phyloP scores from a whole-genome alignment of 1,139 yeast species.

The Suhomyces taliae region DNA sequence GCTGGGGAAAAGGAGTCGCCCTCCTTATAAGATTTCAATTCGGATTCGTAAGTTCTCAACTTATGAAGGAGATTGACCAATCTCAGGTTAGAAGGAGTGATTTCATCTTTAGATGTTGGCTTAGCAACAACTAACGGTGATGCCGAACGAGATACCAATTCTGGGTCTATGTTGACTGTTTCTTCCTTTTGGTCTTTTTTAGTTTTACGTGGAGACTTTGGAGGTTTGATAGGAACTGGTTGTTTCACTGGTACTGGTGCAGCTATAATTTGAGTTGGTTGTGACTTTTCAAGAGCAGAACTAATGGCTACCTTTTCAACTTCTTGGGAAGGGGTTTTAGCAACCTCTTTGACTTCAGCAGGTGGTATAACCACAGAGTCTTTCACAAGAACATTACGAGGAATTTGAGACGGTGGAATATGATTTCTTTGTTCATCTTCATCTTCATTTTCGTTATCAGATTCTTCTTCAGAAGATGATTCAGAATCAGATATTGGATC shows the following conservation, averaged over 20 bases:
- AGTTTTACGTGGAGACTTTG: neutral
- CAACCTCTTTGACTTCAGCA: too few species aligned
- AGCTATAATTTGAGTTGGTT: neutral
- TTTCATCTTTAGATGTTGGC: neutral
- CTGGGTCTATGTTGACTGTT: neutral
- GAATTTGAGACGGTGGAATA: too few species aligned
- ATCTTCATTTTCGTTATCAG: neutral
- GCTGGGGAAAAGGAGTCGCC: neutral
- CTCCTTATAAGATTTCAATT: constrained; percentile 1
- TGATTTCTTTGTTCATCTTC: neutral
- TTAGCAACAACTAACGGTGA: neutral
- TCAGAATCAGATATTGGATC: neutral
- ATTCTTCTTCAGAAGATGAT: neutral
- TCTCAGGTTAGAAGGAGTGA: constrained; percentile 1
- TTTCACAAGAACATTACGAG: too few species aligned
- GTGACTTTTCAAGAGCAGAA: neutral
- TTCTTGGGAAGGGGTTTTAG: too few species aligned
- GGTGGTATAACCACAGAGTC: too few species aligned
- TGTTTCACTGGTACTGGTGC: neutral
- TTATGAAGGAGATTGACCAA: neutral
- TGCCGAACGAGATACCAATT: neutral
- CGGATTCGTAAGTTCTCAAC: constrained; percentile 1
- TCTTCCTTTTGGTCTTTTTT: neutral
- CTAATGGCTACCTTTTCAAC: neutral
- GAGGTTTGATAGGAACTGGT: neutral